Conservation (phyloP, 1,284 basidiomycete species). For the Boletus austroedulis region DNA sequence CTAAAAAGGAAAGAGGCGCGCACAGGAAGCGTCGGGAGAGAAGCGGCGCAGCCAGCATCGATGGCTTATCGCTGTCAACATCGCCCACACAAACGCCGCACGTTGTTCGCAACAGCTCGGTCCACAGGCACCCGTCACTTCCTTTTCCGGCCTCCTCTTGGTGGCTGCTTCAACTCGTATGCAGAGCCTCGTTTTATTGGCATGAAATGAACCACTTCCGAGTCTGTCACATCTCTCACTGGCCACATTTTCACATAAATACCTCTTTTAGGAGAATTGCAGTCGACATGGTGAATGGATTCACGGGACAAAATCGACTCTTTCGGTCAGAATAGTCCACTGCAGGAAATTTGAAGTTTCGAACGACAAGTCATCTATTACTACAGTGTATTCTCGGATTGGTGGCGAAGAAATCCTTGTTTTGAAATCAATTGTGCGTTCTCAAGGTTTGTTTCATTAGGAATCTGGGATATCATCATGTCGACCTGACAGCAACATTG, state of each 20-base stretch:
- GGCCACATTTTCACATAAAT: not conserved
- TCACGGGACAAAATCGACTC: not conserved
- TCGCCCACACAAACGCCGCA: conserved; percentile 13
- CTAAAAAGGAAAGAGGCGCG: conserved; percentile 18
- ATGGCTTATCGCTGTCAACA: conserved; percentile 20
- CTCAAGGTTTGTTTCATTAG: too few relatives aligned
- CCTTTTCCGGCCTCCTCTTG: conserved; percentile 10
- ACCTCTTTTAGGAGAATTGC: too few relatives aligned
- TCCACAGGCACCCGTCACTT: not conserved
- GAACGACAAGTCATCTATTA: too few relatives aligned
- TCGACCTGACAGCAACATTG: too few relatives aligned
- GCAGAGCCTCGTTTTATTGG: not conserved
- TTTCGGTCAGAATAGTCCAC: not conserved
- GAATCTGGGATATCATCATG: too few relatives aligned
- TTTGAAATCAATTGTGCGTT: too few relatives aligned
- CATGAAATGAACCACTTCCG: too few relatives aligned
- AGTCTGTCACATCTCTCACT: not conserved
- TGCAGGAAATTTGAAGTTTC: not conserved
- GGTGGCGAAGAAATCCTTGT: not conserved
- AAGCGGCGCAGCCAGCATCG: conserved; percentile 10
- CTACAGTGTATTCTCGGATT: not conserved
- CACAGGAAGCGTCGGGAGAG: conserved; percentile 19
- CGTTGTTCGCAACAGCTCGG: conserved; percentile 7
- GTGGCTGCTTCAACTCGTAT: too few relatives aligned
- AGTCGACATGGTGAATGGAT: not conserved